Base-by-base conservation (phyloP, 208 protist species). In the Trypanosoma lewisi region DNA sequence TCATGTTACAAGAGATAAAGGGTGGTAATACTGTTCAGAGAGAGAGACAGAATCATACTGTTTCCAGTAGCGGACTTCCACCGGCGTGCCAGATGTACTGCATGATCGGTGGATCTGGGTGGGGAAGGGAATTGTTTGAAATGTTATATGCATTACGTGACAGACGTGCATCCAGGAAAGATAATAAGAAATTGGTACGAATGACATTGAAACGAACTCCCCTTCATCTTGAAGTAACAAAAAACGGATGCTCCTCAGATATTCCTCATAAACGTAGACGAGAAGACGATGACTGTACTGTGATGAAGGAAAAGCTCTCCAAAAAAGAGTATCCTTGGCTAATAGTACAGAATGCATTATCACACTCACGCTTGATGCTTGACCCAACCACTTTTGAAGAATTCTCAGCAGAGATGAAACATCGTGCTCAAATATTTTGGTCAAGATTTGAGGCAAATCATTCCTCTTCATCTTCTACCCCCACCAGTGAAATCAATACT, bases 311-410 rank as follows among this genome's bases (percentile, higher is more conserved):
- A 16, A 48, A 41, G 17, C 2, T 41, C 16, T 17, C 30, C 17
- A 23, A 52, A 41, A 45, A 56, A 33, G 33, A 60, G 16, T 17
- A 21, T 63, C 41, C 44, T 33, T 52, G 65, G 16, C 31, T 91
- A 2, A 31, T 88, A 1, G 55, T 91, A n/a, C 63, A 78, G 19
- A 76, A 77, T 27, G 85, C 82, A 1, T 49, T 92, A 17, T 92
- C 85, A n/a, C 69, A 79, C 34, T 65, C 77, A 34, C 78, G 82
- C 0, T 62, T 92, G 12, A 51, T 81, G 9, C 42, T 76, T 4
- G 85, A 92, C 51, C 59, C 66, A 14, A 73, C 45, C n/a, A 74
- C 82, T 7, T 76, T 85, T 55, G 62, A 55, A 8, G 82, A 92
- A 59, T 77, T 90, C 60, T 53, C 55, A 16, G 34, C n/a, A 17